Base-by-base conservation (phyloP, 495 filamentous ascomycete species). In the Podospora sp. region DNA sequence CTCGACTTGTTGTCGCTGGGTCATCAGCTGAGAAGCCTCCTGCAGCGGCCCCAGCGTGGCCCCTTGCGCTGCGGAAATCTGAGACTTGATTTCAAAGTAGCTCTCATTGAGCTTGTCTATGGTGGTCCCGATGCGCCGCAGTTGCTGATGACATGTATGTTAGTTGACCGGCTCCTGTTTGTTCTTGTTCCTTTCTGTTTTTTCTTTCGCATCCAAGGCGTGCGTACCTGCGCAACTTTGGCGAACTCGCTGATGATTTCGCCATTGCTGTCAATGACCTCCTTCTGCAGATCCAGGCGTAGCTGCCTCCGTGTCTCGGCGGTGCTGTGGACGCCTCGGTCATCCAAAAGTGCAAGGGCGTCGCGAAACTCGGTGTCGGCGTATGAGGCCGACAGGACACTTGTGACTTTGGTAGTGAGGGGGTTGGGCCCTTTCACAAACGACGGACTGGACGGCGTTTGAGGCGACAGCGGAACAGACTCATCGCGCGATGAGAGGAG, bases 231-330 rank as follows among this genome's bases (percentile, higher is more conserved):
- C 52, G 94, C 92, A 50, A 99, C 93, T 68, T 89, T 86, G 26
- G 92, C 91, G 80, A 98, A 98, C 73, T 97, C 94, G 62, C 85
- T 81, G 59, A 99, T 88, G 65, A 99, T 92, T 65, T 93, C 89
- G 35, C 89, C 93, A 88, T 98, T 97, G 79, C 92, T 92, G 66
- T 94, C 87, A 55, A 97, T 92, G 35, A 97, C 91, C 76, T 98
- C 93, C 71, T 91, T 93, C 77, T 98, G 93, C 1, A 96, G 84
- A 77, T 97, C 91, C 1, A 96, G 78, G 33, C 93, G 86, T 14
- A 98, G 78, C 69, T 90, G 89, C 33, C 95, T 87, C 12, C 95
- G 84, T 21, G 90, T 90, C 67, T 96, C 92, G 8, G 90, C 81
- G 8, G 86, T 93, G 73, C 97, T 97, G 50, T 86, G 81, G 16